Evolutionary conservation across 208 protist genomes (phyloP).

Genomic region (Trypanosoma vivax): DNA sequence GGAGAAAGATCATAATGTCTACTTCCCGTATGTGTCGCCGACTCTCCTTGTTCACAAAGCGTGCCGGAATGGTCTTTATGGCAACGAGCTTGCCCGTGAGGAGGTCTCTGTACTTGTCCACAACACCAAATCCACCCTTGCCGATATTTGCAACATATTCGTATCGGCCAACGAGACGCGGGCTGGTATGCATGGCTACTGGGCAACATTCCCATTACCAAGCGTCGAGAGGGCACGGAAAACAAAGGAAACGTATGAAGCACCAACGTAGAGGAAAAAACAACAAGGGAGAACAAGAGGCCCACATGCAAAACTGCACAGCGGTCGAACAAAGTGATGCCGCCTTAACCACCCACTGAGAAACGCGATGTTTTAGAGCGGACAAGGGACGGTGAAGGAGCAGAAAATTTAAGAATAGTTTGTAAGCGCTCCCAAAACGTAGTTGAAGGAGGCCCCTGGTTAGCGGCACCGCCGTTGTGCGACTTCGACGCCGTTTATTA

Average conservation of each 20-base stretch:
- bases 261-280: background rate
- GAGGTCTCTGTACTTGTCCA: conserved; percentile 91
- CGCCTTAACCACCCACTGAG: background rate
- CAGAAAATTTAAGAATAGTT: background rate
- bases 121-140: conserved; percentile 95
- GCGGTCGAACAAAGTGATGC: background rate
- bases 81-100: conserved; percentile 72
- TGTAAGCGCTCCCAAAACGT: background rate
- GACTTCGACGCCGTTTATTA: conserved; percentile 5
- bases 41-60: conserved; percentile 86
- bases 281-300: background rate
- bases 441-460: background rate
- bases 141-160: conserved; percentile 56
- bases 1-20: conserved; percentile 94
- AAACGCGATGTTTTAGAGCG: too few relatives aligned
- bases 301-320: background rate
- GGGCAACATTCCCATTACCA: conserved; percentile 2
- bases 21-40: conserved; percentile 93
- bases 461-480: too few relatives aligned
- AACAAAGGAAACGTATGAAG: background rate
- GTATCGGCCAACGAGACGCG: conserved; percentile 65
- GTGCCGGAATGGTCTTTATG: conserved; percentile 85
- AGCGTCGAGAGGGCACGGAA: background rate
- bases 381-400: too few relatives aligned
- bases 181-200: background rate